These are phyloP conservation scores for Mucor racemosus DNA, from an alignment of 371 early-diverging fungal genomes.

Conservation along the genomic window DNA sequence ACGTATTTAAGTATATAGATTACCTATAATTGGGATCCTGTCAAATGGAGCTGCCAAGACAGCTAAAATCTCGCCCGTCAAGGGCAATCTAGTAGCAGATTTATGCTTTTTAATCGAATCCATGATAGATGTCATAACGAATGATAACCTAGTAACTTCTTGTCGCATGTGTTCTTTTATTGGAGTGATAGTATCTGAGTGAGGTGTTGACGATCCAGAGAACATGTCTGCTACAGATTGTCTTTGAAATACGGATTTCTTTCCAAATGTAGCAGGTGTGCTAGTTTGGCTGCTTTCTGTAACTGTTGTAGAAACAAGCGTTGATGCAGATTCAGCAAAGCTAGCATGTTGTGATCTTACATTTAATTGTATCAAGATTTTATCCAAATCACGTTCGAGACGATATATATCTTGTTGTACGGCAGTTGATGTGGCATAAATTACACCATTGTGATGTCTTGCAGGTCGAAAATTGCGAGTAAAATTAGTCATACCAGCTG, in stretches of 20 bases:
- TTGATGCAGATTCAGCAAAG: slow-evolving; percentile 21
- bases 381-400: slow-evolving; percentile 47
- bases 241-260: slow-evolving; percentile 12
- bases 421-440: slow-evolving; percentile 44
- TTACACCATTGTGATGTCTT: slow-evolving; percentile 32
- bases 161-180: not conserved
- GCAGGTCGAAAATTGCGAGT: slow-evolving; percentile 27
- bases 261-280: not conserved
- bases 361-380: slow-evolving; percentile 27
- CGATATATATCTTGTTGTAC: slow-evolving; percentile 54
- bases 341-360: slow-evolving; percentile 29
- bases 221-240: slow-evolving; percentile 14
- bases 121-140: slow-evolving; percentile 28
- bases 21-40: slow-evolving; percentile 34
- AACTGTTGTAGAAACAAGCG: not conserved
- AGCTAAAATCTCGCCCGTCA: slow-evolving; percentile 39
- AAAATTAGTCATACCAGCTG: slow-evolving; percentile 35
- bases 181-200: not conserved
- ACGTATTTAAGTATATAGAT: too few species aligned
- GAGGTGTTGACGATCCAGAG: not conserved
- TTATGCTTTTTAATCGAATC: slow-evolving; percentile 42
- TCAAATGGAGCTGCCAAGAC: slow-evolving; percentile 43
- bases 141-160: slow-evolving; percentile 22
- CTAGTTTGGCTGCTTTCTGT: not conserved
- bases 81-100: slow-evolving; percentile 43